These are phyloP conservation scores for Polytolypa hystricis DNA, from an alignment of 2,329 filamentous ascomycete genomes.

Conservation along the genomic window DNA sequence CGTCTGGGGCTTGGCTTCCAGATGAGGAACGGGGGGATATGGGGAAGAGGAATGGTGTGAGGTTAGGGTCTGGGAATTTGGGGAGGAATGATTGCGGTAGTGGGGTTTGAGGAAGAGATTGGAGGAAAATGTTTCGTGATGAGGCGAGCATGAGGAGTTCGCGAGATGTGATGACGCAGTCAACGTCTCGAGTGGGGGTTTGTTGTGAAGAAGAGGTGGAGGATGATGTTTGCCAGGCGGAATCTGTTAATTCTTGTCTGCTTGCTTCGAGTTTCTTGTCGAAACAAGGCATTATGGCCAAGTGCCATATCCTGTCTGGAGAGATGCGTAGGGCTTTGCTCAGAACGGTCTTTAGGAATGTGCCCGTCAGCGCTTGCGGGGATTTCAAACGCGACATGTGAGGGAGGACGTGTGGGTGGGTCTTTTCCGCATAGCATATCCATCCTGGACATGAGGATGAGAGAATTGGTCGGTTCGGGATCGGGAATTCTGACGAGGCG, in stretches of 20 bases:
- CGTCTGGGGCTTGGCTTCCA: conserved; percentile 37
- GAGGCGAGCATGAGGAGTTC: conserved; percentile 85
- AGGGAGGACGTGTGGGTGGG: conserved; percentile 82
- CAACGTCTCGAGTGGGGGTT: conserved; percentile 65
- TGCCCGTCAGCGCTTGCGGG: conserved; percentile 83
- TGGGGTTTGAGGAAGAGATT: conserved; percentile 52
- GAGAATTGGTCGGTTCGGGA: conserved; percentile 41
- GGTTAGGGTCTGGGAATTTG: conserved; percentile 59
- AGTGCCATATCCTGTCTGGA: conserved; percentile 78
- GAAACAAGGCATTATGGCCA: conserved; percentile 96
- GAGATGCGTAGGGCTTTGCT: conserved; percentile 60
- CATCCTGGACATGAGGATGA: conserved; percentile 91
- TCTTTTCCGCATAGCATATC: conserved; percentile 99
- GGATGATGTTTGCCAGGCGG: conserved; percentile 47
- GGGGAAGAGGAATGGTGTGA: conserved; percentile 67
- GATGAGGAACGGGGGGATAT: conserved; percentile 23
- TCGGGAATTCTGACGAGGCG: conserved; percentile 12
- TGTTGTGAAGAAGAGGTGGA: conserved; percentile 24
- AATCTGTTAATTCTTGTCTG: conserved; percentile 78
- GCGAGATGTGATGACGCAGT: conserved; percentile 95
- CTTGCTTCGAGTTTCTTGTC: conserved; percentile 98
- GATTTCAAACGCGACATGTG: conserved; percentile 88
- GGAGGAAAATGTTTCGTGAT: conserved; percentile 67
- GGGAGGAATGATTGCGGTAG: conserved; percentile 36
- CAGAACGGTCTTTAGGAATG: conserved; percentile 75